Evolutionary conservation across 441 rosid species (phyloP).

Genomic region (Croton laevigatus): DNA sequence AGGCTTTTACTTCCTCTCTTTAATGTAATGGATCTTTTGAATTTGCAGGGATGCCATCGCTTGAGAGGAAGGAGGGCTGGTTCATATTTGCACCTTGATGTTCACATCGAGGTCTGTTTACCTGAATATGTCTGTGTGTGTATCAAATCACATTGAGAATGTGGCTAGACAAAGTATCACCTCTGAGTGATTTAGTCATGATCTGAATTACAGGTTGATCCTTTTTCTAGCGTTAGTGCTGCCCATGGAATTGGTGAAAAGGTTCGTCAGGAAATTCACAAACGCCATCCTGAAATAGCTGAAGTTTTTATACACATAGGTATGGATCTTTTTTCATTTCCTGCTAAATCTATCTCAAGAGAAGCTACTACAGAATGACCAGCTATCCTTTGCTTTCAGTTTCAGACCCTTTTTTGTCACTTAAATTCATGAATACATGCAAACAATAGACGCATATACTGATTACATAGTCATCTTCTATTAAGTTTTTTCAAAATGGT

Average conservation of each 20-base stretch:
- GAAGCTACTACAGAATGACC: background rate
- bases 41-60: conserved; percentile 84
- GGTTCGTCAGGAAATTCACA: conserved; percentile 65
- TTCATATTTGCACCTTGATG: conserved; percentile 84
- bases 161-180: background rate
- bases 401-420: background rate
- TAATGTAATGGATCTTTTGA: conserved; percentile 13
- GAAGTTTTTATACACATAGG: conserved; percentile 97
- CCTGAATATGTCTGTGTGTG: conserved; percentile 5
- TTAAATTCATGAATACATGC: background rate
- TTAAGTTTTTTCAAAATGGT: background rate
- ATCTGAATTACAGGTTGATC: conserved; percentile 67
- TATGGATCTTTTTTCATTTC: conserved; percentile 14
- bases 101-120: conserved; percentile 80
- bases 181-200: conserved; percentile 7
- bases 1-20: conserved; percentile 5
- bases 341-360: background rate
- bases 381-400: background rate
- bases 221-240: conserved; percentile 82
- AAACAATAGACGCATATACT: background rate
- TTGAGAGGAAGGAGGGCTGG: conserved; percentile 98
- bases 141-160: background rate
- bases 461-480: background rate
- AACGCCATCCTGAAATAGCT: conserved; percentile 65
- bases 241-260: conserved; percentile 86